Evolutionary conservation across 2,329 filamentous ascomycete genomes (phyloP).

Genomic region (Hypoxylon sp.): DNA sequence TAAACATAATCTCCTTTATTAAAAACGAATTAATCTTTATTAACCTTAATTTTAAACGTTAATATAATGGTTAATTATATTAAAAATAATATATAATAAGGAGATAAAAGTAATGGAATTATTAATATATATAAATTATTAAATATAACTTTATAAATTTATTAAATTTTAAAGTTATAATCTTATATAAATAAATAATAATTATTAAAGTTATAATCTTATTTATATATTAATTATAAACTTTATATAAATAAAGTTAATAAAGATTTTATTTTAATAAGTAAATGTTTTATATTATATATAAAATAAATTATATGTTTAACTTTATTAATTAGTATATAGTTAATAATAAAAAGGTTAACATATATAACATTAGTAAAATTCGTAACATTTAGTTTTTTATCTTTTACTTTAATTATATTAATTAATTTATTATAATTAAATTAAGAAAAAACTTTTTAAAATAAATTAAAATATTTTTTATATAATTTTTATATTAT

Average conservation of each 20-base stretch:
- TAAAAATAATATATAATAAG: neutral
- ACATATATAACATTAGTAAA: neutral
- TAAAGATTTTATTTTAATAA: neutral
- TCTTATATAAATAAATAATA: neutral
- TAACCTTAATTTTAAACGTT: neutral
- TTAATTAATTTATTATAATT: neutral
- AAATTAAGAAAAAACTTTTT: conserved; percentile 1
- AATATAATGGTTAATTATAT: neutral
- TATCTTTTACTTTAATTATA: neutral
- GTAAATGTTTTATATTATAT: neutral
- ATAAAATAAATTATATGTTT: neutral
- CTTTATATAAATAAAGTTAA: neutral
- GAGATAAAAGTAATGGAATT: neutral
- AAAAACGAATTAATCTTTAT: neutral
- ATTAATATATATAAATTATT: neutral
- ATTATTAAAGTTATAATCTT: neutral
- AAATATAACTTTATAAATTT: neutral
- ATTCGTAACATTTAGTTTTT: neutral
- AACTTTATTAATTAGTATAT: neutral
- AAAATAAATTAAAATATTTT: neutral
- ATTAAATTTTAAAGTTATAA: neutral
- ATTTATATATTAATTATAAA: neutral
- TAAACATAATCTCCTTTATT: conserved; percentile 5
- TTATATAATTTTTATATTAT: conserved; percentile 1
- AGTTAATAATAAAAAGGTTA: neutral